phyloP scores from a whole-genome alignment of 2,329 filamentous ascomycete species.

The Trichoderma sp. region DNA sequence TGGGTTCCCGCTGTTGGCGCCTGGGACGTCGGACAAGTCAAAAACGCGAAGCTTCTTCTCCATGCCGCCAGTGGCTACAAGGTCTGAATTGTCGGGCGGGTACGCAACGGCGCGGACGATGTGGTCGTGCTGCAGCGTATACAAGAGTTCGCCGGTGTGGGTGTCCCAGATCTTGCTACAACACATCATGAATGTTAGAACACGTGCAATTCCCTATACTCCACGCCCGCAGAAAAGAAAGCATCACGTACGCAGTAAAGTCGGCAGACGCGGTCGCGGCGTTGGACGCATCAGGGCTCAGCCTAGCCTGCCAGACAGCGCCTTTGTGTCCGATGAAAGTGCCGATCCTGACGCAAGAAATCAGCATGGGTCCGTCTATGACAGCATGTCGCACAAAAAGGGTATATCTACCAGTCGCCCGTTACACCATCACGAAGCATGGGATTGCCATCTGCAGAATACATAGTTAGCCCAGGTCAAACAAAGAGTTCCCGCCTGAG shows the following conservation, averaged over 20 bases:
- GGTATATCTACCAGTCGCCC: constrained; percentile 68
- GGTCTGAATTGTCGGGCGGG: constrained; percentile 73
- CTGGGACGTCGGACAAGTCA: constrained; percentile 66
- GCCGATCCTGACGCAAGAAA: constrained; percentile 67
- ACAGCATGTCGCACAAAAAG: not conserved
- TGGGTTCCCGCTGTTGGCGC: constrained; percentile 39
- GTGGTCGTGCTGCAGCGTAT: constrained; percentile 86
- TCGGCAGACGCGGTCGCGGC: constrained; percentile 94
- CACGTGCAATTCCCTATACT: not conserved
- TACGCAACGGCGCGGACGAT: constrained; percentile 95
- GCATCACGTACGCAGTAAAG: constrained; percentile 74
- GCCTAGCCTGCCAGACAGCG: constrained; percentile 91
- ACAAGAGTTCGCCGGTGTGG: constrained; percentile 83
- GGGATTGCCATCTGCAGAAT: constrained; percentile 81
- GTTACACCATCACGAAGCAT: constrained; percentile 97
- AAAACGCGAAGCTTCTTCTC: constrained; percentile 97
- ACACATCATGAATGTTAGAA: constrained; percentile 3
- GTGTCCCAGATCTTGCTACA: constrained; percentile 94
- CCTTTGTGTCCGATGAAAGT: constrained; percentile 98
- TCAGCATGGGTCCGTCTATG: not conserved
- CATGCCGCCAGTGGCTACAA: constrained; percentile 88
- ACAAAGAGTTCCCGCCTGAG: not conserved
- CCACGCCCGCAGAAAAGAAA: not conserved
- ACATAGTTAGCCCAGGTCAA: constrained; percentile 3
- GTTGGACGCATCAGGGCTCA: constrained; percentile 82